Base-by-base conservation (phyloP, 805 yeast genomes). In the Huiozyma sinensis region DNA sequence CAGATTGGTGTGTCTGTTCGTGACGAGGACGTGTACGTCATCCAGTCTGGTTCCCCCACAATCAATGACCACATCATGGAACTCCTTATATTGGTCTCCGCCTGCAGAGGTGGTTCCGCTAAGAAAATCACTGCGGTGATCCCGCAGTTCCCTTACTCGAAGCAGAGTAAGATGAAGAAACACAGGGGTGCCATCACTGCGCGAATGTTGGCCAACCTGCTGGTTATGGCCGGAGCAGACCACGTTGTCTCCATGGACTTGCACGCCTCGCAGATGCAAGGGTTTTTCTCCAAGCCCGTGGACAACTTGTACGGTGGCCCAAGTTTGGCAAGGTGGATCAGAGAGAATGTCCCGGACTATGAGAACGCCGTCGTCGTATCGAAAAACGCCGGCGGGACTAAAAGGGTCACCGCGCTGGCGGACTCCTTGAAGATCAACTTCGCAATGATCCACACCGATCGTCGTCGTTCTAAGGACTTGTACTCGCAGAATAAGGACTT, bases 111-210 rank as follows among this genome's bases (percentile, higher is more conserved):
- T 48, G 99, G 98, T 7, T 86, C 96, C 9, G 99, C 99, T n/a
- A 83, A 85, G 56, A 88, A 88, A 61, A 88, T 92, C 63, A 92
- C 76, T 37, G 97, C 97, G 7, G 98, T 92, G 31, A 81, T 92
- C 43, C 99, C 99, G 1, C 95, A 88, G 65, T 94, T 90, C 63
- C 98, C 98, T 32, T 92, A 92, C 69, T 86, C 97, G 9, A 84
- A 90, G 65, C 99, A 92, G 67, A 80, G 90, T 53, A 92, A 94
- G 69, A 92, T 92, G 99, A 92, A 92, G 70, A 92, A 88, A 65
- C 97, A 92, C 62, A 75, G 99, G 66, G 98, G 98, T 44, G 97
- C 98, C 36, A 92, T 92, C 57, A 90, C 98, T 4, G 98, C 98
- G 11, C 77, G 97, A 61, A 85, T 92, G 97, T 74, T 92, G 60